Conservation (phyloP, 768 basidiomycete species). For the Rubroboletus pulcherrimus region DNA sequence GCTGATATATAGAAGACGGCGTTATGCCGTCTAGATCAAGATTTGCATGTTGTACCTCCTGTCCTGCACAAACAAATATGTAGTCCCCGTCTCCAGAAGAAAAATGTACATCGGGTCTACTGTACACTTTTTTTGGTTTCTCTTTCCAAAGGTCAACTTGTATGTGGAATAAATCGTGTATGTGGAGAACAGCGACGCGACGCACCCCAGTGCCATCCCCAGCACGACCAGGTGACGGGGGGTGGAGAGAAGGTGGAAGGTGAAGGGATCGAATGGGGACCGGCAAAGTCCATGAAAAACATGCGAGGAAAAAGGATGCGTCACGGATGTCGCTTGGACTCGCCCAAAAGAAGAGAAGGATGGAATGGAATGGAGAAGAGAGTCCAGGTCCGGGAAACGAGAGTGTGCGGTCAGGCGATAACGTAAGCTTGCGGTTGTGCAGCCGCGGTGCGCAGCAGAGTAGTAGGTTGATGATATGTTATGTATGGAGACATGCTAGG, state of each 20-base stretch:
- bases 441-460: neutral
- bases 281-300: neutral
- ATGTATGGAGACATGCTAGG: constrained; percentile 24
- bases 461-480: constrained; percentile 30
- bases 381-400: neutral
- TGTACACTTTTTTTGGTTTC: neutral
- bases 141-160: neutral
- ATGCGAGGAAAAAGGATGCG: neutral
- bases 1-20: neutral
- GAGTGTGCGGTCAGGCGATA: neutral
- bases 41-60: neutral
- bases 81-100: neutral
- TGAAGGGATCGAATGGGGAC: neutral
- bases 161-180: neutral
- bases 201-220: neutral
- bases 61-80: neutral
- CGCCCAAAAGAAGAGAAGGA: neutral
- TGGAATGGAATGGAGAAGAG: neutral
- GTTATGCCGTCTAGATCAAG: neutral
- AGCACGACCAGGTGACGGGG: neutral
- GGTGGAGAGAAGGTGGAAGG: too few relatives aligned
- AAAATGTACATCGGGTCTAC: neutral
- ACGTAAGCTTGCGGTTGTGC: neutral
- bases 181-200: neutral
- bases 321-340: neutral